These are phyloP conservation scores for Phytophthora megakarya DNA, from an alignment of 352 stramenopile genomes.

Conservation along the genomic window DNA sequence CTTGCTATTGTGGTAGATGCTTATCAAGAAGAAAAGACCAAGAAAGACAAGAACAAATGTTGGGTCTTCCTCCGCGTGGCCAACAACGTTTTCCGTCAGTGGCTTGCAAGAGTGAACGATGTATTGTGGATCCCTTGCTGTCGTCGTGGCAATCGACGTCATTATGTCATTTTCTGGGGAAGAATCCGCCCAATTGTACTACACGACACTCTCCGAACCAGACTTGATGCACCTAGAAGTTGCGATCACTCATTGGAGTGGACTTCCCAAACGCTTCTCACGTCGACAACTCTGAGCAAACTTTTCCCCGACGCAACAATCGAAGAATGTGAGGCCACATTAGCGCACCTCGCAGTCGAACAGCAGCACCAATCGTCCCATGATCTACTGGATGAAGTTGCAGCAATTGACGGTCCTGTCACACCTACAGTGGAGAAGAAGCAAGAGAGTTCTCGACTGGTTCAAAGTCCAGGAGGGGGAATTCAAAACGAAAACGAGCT, in stretches of 20 bases:
- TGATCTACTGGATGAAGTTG: constrained; percentile 6
- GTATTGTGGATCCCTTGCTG: constrained; percentile 20
- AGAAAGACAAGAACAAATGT: constrained; percentile 38
- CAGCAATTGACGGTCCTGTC: not conserved
- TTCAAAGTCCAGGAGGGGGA: constrained; percentile 13
- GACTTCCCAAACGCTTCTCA: constrained; percentile 25
- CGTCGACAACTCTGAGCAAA: constrained; percentile 10
- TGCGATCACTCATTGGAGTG: constrained; percentile 15
- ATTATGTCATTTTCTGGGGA: constrained; percentile 29
- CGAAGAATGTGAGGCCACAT: constrained; percentile 27
- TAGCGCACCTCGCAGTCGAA: constrained; percentile 23
- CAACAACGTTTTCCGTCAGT: constrained; percentile 29
- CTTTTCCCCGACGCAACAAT: constrained; percentile 25
- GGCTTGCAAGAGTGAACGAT: constrained; percentile 29
- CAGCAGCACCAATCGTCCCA: constrained; percentile 16
- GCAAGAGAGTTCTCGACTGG: not conserved
- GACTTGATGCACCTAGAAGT: constrained; percentile 1
- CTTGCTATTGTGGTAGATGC: constrained; percentile 74
- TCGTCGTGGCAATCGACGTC: constrained; percentile 8
- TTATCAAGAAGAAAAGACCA: constrained; percentile 50
- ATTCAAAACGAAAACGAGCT: constrained; percentile 3
- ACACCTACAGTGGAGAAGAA: not conserved
- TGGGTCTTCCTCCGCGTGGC: constrained; percentile 37
- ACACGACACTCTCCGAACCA: constrained; percentile 16
- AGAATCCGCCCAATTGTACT: constrained; percentile 30